Conservation (phyloP, 331 rosid species). For the Pyrus hybrid region DNA sequence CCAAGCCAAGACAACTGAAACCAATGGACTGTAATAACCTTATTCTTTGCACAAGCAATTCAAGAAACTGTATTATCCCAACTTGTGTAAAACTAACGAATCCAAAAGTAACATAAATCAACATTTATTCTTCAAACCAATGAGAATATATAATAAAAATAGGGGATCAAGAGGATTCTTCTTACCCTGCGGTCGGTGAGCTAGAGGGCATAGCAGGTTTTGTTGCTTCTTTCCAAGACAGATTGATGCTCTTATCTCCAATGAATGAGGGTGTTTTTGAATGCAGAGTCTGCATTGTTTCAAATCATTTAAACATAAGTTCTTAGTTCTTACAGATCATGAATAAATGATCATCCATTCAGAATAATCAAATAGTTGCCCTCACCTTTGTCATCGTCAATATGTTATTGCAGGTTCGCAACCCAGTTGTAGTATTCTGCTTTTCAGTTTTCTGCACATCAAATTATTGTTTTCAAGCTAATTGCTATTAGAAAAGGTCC, state of each 20-base stretch:
- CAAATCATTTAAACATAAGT: background rate
- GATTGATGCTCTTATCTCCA: slow-evolving; percentile 81
- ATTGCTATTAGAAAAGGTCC: background rate
- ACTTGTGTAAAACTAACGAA: background rate
- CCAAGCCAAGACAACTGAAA: background rate
- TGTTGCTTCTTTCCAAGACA: slow-evolving; percentile 88
- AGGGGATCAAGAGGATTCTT: background rate
- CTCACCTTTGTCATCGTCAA: slow-evolving; percentile 82
- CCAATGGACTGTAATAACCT: background rate
- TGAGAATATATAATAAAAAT: background rate
- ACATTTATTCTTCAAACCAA: background rate
- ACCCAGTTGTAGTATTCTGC: slow-evolving; percentile 86
- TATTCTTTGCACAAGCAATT: background rate
- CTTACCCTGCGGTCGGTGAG: slow-evolving; percentile 58
- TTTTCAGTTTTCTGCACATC: slow-evolving; percentile 74
- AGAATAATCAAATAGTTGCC: background rate
- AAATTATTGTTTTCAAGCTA: background rate
- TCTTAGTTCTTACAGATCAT: background rate
- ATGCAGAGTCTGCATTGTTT: slow-evolving; percentile 58
- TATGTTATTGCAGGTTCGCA: slow-evolving; percentile 91
- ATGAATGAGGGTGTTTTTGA: slow-evolving; percentile 74
- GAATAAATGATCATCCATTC: background rate
- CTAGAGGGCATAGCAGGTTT: slow-evolving; percentile 41
- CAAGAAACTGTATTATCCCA: background rate
- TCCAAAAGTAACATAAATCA: too few species aligned